Conservation (phyloP, 2,329 filamentous ascomycete species). For the Acrocalymma vagum region DNA sequence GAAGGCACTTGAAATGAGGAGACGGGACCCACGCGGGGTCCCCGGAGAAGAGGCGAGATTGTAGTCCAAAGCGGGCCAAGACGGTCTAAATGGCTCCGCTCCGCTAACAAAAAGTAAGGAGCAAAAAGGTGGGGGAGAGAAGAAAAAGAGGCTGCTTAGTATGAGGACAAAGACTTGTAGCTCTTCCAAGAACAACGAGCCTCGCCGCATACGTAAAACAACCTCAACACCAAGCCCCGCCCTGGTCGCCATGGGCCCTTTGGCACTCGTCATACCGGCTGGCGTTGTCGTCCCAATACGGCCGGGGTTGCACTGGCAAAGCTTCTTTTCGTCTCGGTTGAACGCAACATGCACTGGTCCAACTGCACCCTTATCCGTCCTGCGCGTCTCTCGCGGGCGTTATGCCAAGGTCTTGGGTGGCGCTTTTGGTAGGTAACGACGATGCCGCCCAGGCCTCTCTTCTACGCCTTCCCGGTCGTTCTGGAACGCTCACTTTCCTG, state of each 20-base stretch:
- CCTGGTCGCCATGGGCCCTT: too few relatives aligned
- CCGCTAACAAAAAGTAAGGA: too few relatives aligned
- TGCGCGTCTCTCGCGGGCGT: conserved; percentile 25
- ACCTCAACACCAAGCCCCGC: conserved; percentile 30
- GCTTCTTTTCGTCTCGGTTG: conserved; percentile 28
- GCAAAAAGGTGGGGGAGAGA: too few relatives aligned
- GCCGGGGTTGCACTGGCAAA: conserved; percentile 29
- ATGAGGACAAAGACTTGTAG: too few relatives aligned
- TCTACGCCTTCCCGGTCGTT: conserved; percentile 38
- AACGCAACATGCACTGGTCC: conserved; percentile 7
- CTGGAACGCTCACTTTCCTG: conserved; percentile 43
- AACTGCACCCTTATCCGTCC: conserved; percentile 29
- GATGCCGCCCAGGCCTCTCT: conserved; percentile 33
- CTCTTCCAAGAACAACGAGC: too few relatives aligned
- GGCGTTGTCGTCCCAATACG: too few relatives aligned
- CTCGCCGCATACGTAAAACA: too few relatives aligned
- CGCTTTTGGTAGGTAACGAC: conserved; percentile 30
- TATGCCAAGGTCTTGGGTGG: conserved; percentile 49
- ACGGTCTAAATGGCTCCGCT: conserved; percentile 18
- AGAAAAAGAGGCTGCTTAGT: too few relatives aligned
- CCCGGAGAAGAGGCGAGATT: conserved; percentile 7
- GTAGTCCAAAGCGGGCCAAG: conserved; percentile 20
- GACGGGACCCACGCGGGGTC: not conserved
- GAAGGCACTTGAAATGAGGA: too few relatives aligned
- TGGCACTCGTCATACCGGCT: too few relatives aligned